Evolutionary conservation across 2,329 filamentous ascomycete genomes (phyloP).

Genomic region (Chalara sp.): DNA sequence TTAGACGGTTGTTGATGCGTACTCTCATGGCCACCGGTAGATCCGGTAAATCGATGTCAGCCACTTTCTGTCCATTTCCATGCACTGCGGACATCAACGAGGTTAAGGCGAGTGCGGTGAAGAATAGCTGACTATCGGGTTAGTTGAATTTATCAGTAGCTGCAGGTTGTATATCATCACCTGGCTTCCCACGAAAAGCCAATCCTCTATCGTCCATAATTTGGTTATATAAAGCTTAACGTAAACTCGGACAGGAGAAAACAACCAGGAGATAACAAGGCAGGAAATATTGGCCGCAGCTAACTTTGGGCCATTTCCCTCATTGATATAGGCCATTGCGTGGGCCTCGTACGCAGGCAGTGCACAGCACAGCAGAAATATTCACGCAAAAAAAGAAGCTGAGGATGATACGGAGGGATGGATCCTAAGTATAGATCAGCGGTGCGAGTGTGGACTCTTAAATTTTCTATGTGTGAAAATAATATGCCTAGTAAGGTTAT

Average conservation of each 20-base stretch:
- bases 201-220: constrained; percentile 17
- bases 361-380: neutral
- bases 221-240: constrained; percentile 9
- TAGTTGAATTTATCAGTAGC: neutral
- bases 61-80: constrained; percentile 11
- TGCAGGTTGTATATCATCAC: constrained; percentile 1
- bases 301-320: constrained; percentile 10
- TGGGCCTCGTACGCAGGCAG: neutral
- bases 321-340: constrained; percentile 4
- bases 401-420: no score
- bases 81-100: constrained; percentile 7
- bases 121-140: neutral
- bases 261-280: constrained; percentile 9
- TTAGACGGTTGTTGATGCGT: neutral
- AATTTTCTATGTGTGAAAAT: no score
- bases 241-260: constrained; percentile 12
- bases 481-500: no score
- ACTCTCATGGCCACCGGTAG: constrained; percentile 12
- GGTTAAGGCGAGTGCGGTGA: constrained; percentile 3
- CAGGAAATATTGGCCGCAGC: constrained; percentile 5
- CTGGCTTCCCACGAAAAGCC: constrained; percentile 14
- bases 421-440: no score
- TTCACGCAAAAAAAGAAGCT: neutral
- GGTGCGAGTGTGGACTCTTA: no score
- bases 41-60: constrained; percentile 3